A percentile compares a stretch with the other conserved stretches of the same genome.
Conservation (phyloP, 495 filamentous ascomycete genomes). For the Geoglossum glabrum region DNA sequence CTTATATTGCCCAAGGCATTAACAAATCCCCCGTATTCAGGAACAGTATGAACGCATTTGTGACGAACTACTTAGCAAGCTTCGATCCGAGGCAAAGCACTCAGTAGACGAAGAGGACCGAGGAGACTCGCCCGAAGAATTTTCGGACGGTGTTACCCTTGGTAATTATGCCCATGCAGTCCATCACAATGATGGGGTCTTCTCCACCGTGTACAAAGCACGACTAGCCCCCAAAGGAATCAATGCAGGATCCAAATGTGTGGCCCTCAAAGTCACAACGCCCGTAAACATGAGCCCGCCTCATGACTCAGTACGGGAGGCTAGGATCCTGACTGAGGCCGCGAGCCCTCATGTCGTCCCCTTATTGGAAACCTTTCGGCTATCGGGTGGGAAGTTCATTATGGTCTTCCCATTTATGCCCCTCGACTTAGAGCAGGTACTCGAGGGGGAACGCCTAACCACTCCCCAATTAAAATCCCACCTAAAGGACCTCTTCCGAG, state of each 20-base stretch:
- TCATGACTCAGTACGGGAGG: conserved; percentile 63
- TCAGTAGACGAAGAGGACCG: neutral
- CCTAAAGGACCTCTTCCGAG: conserved; percentile 50
- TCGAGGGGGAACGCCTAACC: conserved; percentile 29
- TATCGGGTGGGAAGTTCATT: conserved; percentile 49
- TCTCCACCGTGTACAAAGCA: conserved; percentile 63
- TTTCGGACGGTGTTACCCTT: conserved; percentile 16
- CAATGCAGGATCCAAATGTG: conserved; percentile 18
- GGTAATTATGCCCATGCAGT: conserved; percentile 52
- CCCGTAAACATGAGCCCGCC: conserved; percentile 53
- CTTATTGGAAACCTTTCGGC: conserved; percentile 46
- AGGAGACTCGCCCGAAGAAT: neutral
- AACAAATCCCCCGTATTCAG: conserved; percentile 6
- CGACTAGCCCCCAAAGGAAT: conserved; percentile 5
- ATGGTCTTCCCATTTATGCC: conserved; percentile 72
- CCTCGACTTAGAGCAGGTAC: conserved; percentile 42
- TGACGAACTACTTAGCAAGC: conserved; percentile 11
- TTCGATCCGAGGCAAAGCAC: neutral
- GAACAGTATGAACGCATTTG: conserved; percentile 28
- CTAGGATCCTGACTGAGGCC: conserved; percentile 41
- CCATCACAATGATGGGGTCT: conserved; percentile 53
- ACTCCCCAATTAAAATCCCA: conserved; percentile 23
- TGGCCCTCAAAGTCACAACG: conserved; percentile 76
- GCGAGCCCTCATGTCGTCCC: conserved; percentile 35
- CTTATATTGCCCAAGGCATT: neutral